Conservation (phyloP, 805 yeast species). For the Kuraishia piskuri region DNA sequence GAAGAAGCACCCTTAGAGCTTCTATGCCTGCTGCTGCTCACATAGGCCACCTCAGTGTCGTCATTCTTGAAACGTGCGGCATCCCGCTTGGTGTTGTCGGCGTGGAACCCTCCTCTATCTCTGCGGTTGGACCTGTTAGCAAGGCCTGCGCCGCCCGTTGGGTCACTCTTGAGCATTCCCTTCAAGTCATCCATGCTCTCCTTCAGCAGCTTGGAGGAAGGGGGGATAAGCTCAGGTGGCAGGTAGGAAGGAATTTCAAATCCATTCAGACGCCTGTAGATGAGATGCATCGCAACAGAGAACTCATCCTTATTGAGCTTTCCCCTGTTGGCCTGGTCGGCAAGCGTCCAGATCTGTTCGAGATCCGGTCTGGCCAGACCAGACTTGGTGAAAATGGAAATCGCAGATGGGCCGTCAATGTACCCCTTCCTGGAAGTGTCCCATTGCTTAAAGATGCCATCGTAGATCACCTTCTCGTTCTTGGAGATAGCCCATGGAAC, state of each 20-base stretch:
- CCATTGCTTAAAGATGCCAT: constrained; percentile 83
- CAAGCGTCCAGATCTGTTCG: constrained; percentile 85
- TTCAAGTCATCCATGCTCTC: constrained; percentile 67
- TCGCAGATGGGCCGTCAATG: constrained; percentile 74
- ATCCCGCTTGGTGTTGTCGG: constrained; percentile 19
- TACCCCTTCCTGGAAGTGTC: constrained; percentile 61
- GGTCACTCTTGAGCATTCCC: constrained; percentile 40
- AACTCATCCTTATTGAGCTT: constrained; percentile 83
- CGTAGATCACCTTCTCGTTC: constrained; percentile 81
- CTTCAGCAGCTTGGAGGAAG: constrained; percentile 67
- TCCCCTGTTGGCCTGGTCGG: constrained; percentile 79
- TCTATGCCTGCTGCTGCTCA: constrained; percentile 51
- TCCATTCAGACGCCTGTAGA: constrained; percentile 85
- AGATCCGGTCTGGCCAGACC: constrained; percentile 81
- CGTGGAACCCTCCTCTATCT: neutral
- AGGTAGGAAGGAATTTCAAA: constrained; percentile 71
- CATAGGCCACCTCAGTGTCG: constrained; percentile 60
- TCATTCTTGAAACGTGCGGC: constrained; percentile 66
- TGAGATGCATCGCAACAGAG: constrained; percentile 95
- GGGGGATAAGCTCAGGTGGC: constrained; percentile 88
- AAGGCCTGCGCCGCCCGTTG: constrained; percentile 13
- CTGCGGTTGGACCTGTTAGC: constrained; percentile 6
- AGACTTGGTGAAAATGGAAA: constrained; percentile 81
- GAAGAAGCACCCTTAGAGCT: constrained; percentile 23
- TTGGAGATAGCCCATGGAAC: constrained; percentile 80